Evolutionary conservation across 495 filamentous ascomycete genomes (phyloP).

Genomic region (Chaetomidium leptoderma): DNA sequence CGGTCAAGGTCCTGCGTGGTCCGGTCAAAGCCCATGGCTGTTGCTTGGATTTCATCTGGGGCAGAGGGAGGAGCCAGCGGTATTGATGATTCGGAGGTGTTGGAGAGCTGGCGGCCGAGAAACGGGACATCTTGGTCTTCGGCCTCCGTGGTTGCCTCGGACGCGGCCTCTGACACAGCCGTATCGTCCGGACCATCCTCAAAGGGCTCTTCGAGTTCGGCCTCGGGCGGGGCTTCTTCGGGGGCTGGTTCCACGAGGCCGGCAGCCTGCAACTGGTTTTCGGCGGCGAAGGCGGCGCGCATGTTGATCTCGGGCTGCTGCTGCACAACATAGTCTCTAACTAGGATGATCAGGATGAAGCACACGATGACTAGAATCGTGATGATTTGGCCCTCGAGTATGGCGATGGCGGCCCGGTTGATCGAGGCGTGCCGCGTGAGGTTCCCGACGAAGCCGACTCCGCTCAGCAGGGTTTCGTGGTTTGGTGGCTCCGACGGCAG

Average conservation of each 20-base stretch:
- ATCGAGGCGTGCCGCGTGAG: slow-evolving; percentile 67
- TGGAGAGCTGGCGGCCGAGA: neutral
- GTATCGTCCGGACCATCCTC: neutral
- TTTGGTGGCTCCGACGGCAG: neutral
- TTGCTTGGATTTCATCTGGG: no score
- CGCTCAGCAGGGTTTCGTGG: slow-evolving; percentile 59
- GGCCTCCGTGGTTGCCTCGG: neutral
- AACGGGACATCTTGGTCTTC: neutral
- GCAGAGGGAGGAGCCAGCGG: no score
- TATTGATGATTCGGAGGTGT: neutral
- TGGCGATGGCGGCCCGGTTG: slow-evolving; percentile 77
- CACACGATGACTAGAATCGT: slow-evolving; percentile 83
- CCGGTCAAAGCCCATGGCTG: no score
- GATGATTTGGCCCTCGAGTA: slow-evolving; percentile 88
- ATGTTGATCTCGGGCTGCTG: slow-evolving; percentile 79
- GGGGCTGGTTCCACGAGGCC: slow-evolving; percentile 20
- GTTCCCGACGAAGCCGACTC: slow-evolving; percentile 64
- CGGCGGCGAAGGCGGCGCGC: slow-evolving; percentile 52
- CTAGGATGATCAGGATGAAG: slow-evolving; percentile 93
- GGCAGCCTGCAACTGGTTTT: slow-evolving; percentile 46
- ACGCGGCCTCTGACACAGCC: neutral
- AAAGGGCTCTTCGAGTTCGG: slow-evolving; percentile 2
- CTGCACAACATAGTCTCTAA: slow-evolving; percentile 96
- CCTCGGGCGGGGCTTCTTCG: neutral
- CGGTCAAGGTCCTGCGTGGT: no score